A percentile compares a stretch with the other conserved stretches of the same genome.
Evolutionary conservation across 1,284 basidiomycete genomes (phyloP).

Genomic region (Cutaneotrichosporon cutaneum): DNA sequence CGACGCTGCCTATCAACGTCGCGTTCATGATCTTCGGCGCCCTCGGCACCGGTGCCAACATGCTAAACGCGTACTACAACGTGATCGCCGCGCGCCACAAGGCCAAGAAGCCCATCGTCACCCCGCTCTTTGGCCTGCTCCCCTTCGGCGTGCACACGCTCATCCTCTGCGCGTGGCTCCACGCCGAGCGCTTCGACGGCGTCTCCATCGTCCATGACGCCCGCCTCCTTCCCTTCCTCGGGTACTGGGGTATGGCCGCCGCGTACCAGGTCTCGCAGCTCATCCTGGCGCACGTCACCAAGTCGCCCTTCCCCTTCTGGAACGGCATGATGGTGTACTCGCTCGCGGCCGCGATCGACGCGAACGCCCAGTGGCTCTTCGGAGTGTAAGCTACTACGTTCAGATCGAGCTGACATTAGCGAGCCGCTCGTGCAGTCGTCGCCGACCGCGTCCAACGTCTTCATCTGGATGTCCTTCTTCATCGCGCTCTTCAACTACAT

Average conservation of each 20-base stretch:
- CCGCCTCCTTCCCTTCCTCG: slow-evolving; percentile 80
- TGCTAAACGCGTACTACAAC: slow-evolving; percentile 74
- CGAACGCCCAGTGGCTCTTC: slow-evolving; percentile 68
- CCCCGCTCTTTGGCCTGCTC: slow-evolving; percentile 70
- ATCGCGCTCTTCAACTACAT: slow-evolving; percentile 68
- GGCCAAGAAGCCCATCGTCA: slow-evolving; percentile 54
- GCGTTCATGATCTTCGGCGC: slow-evolving; percentile 80
- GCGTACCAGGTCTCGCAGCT: slow-evolving; percentile 75
- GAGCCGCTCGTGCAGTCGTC: slow-evolving; percentile 49
- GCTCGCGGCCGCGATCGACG: slow-evolving; percentile 74
- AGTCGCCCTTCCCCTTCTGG: slow-evolving; percentile 78
- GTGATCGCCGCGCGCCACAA: slow-evolving; percentile 62
- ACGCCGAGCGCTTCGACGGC: slow-evolving; percentile 58
- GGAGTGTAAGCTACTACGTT: slow-evolving; percentile 59
- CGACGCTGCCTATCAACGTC: slow-evolving; percentile 75
- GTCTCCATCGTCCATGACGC: slow-evolving; percentile 58
- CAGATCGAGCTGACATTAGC: slow-evolving; percentile 18
- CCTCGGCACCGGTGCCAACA: slow-evolving; percentile 77
- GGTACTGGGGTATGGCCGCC: slow-evolving; percentile 79
- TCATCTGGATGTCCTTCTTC: slow-evolving; percentile 61
- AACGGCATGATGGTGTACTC: slow-evolving; percentile 85
- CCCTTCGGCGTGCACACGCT: slow-evolving; percentile 72
- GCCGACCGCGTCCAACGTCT: slow-evolving; percentile 61
- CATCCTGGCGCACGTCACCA: slow-evolving; percentile 90
- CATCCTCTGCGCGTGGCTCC: slow-evolving; percentile 77